These are phyloP conservation scores for Phytophthora capsici DNA, from an alignment of 352 stramenopile genomes.

Conservation along the genomic window DNA sequence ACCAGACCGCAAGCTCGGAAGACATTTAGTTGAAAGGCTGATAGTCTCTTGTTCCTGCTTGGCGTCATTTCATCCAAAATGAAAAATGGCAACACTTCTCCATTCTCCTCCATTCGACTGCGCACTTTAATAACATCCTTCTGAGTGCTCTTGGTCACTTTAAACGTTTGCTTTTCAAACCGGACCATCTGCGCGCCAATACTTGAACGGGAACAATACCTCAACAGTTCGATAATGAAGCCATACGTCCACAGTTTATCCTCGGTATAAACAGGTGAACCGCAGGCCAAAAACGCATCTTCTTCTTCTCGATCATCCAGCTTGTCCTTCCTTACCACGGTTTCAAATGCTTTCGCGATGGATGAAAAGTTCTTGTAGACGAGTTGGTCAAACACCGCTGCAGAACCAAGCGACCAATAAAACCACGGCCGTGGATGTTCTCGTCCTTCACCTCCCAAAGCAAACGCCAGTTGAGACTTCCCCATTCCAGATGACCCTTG, in stretches of 20 bases:
- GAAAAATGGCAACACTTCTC: slow-evolving; percentile 5
- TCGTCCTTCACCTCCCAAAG: slow-evolving; percentile 5
- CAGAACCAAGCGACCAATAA: slow-evolving; percentile 2
- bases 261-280: neutral
- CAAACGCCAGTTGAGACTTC: slow-evolving; percentile 20
- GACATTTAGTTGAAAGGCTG: slow-evolving; percentile 39
- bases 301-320: no score
- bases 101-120: neutral
- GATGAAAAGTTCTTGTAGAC: neutral
- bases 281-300: neutral
- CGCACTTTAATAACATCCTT: neutral
- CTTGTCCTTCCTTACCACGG: neutral
- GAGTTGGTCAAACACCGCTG: neutral
- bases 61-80: slow-evolving; percentile 16
- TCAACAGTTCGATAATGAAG: no score
- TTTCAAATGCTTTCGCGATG: neutral
- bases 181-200: slow-evolving; percentile 8
- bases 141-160: neutral
- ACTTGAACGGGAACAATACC: neutral
- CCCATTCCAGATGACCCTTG: slow-evolving; percentile 19
- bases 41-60: neutral
- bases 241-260: neutral
- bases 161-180: neutral
- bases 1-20: no score
- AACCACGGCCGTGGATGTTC: slow-evolving; percentile 4